These are phyloP conservation scores for Cordyceps cateniannulata DNA, from an alignment of 2,329 filamentous ascomycete genomes.

Conservation along the genomic window DNA sequence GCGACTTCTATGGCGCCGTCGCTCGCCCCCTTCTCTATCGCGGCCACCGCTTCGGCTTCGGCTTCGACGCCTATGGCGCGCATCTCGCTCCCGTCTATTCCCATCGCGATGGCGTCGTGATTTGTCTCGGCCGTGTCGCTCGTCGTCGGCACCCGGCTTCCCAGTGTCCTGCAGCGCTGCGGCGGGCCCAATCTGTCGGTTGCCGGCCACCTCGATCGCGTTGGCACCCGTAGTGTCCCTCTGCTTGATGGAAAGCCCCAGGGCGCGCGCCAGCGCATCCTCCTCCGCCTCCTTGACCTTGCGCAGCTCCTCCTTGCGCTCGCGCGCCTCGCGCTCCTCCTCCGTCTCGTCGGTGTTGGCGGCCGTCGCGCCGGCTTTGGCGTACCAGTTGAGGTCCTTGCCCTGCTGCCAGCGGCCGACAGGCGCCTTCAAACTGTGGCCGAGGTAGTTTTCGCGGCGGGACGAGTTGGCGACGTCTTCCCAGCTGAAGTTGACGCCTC, in stretches of 20 bases:
- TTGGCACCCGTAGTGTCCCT: conserved; percentile 58
- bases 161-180: conserved; percentile 17
- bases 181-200: conserved; percentile 28
- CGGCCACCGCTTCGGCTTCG: conserved; percentile 19
- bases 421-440: conserved; percentile 85
- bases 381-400: conserved; percentile 59
- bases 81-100: conserved; percentile 25
- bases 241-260: conserved; percentile 69
- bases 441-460: conserved; percentile 85
- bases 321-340: conserved; percentile 51
- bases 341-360: conserved; percentile 49
- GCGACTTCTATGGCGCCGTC: conserved; percentile 21
- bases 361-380: conserved; percentile 44
- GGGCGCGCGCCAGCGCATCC: conserved; percentile 75
- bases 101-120: conserved; percentile 26
- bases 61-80: conserved; percentile 29
- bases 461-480: conserved; percentile 81
- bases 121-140: conserved; percentile 22
- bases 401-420: conserved; percentile 89
- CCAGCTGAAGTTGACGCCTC: conserved; percentile 95
- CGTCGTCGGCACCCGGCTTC: background rate
- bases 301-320: conserved; percentile 70
- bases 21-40: conserved; percentile 25
- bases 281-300: conserved; percentile 87
- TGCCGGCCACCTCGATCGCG: conserved; percentile 54